A percentile compares a stretch with the other conserved stretches of the same genome.
Evolutionary conservation across 768 basidiomycete genomes (phyloP).

Genomic region (Punctularia strigosozonata): DNA sequence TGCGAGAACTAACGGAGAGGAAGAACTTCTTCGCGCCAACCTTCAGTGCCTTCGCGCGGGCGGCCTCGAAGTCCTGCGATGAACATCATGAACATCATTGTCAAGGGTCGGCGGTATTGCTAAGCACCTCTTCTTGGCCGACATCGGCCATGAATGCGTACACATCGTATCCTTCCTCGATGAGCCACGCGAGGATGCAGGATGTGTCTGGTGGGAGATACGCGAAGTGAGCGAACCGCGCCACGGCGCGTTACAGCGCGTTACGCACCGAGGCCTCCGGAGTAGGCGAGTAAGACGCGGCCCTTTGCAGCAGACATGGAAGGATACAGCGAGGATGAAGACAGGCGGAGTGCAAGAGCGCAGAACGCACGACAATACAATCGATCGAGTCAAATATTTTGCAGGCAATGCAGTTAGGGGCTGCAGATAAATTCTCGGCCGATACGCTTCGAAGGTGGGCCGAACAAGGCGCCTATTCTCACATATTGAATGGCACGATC

Average conservation of each 20-base stretch:
- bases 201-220: constrained; percentile 97
- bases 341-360: not conserved
- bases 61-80: constrained; percentile 38
- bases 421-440: too few relatives aligned
- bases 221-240: too few relatives aligned
- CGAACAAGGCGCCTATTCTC: too few relatives aligned
- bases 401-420: too few relatives aligned
- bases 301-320: constrained; percentile 46
- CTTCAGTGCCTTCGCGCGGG: constrained; percentile 34
- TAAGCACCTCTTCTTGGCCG: constrained; percentile 73
- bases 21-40: constrained; percentile 41
- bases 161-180: constrained; percentile 96
- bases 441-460: too few relatives aligned
- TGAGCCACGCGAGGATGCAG: constrained; percentile 98
- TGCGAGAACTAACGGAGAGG: constrained; percentile 20
- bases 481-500: too few relatives aligned
- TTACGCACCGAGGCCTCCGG: constrained; percentile 88
- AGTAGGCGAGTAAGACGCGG: constrained; percentile 94
- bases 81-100: not conserved
- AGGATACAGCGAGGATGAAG: not conserved
- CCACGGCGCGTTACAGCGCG: too few relatives aligned
- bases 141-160: constrained; percentile 96
- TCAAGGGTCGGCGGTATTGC: not conserved
- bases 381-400: too few relatives aligned
- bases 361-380: too few relatives aligned